Conservation (phyloP, 208 protist genomes). For the Trypanosoma congolense region DNA sequence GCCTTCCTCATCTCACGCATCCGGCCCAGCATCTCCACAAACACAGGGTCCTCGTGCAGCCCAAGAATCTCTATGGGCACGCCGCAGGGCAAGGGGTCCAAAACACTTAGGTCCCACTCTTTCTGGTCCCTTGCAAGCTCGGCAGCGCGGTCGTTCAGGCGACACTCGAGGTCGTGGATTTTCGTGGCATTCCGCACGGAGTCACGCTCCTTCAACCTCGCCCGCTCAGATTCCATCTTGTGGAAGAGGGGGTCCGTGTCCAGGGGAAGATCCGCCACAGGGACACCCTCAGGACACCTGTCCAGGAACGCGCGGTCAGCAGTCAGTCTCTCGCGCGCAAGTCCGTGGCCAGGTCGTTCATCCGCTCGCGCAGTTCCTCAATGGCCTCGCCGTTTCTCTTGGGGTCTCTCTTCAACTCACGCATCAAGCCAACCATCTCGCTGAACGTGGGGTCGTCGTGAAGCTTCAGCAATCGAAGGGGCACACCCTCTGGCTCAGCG, state of each 20-base stretch:
- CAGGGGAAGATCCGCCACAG: constrained; percentile 47
- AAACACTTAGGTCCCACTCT: constrained; percentile 52
- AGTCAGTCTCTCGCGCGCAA: constrained; percentile 34
- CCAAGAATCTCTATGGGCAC: constrained; percentile 51
- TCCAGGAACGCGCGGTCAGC: constrained; percentile 52
- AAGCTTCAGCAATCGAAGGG: constrained; percentile 48
- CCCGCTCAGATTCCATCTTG: constrained; percentile 60
- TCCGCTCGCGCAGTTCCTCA: constrained; percentile 23
- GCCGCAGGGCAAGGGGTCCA: constrained; percentile 50
- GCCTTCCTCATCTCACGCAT: constrained; percentile 55
- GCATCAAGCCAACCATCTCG: constrained; percentile 61
- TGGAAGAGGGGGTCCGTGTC: constrained; percentile 61
- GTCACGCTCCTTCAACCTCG: constrained; percentile 55
- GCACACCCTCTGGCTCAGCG: constrained; percentile 37
- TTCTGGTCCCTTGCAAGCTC: constrained; percentile 65
- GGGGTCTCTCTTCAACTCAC: constrained; percentile 59
- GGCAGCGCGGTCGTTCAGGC: constrained; percentile 56
- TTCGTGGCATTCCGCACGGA: constrained; percentile 41
- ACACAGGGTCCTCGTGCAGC: constrained; percentile 50
- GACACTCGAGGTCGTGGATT: constrained; percentile 58
- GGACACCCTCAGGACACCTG: constrained; percentile 45
- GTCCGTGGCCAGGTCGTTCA: constrained; percentile 47
- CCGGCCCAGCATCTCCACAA: constrained; percentile 33
- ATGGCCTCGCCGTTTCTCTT: constrained; percentile 38
- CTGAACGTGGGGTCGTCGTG: constrained; percentile 63